Evolutionary conservation across 2,329 filamentous ascomycete species (phyloP), one percentile per base, ranked within the genome.

Genomic region (Epichloe bromicola): DNA sequence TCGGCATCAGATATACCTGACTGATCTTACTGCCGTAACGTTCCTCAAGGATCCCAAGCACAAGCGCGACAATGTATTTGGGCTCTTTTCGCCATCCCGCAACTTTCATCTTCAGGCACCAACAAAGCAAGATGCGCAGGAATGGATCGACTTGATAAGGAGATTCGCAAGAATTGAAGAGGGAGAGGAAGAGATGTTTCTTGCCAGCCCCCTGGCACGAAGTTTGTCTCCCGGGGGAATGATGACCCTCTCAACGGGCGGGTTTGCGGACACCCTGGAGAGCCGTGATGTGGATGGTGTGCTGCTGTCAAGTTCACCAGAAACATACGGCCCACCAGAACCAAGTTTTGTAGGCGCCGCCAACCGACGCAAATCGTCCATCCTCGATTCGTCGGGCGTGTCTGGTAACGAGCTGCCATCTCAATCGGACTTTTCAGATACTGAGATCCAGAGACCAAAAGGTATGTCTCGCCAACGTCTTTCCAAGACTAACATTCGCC

Each of bases 91-190:
- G 0, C 86, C 90, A 0, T 85, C 89, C 15, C 84, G 85, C 57
- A 97, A 96, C 69, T 95, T 85, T 68, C 89, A 96, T 61, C 82
- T 98, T 53, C 86, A 95, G 66, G 89, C 88, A 1, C 65, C 74
- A 34, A 84, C 78, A 4, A 78, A 82, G 48, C 73, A 80, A 53
- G 90, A 96, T 55, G 87, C 88, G 5, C 79, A 86, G 55, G 82
- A 86, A 61, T 98, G 93, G 93, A 86, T 96, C 17, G 76, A 86
- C 26, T 69, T 86, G 48, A 90, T 97, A 60, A 79, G 89, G 46
- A 73, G 74, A 51, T 83, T 93, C 60, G 87, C 89, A 17, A 81
- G 86, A 51, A 87, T 94, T 53, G 88, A 95, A 57, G 86, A 93
- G 61, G 87, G 93, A 47, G 89, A 95, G 59, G 85, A 90, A 59